Percentiles rank a stretch among this genome's conserved stretches.
These are phyloP conservation scores for Daldinia eschscholtzii DNA, from an alignment of 2,329 filamentous ascomycete species.

Conservation along the genomic window DNA sequence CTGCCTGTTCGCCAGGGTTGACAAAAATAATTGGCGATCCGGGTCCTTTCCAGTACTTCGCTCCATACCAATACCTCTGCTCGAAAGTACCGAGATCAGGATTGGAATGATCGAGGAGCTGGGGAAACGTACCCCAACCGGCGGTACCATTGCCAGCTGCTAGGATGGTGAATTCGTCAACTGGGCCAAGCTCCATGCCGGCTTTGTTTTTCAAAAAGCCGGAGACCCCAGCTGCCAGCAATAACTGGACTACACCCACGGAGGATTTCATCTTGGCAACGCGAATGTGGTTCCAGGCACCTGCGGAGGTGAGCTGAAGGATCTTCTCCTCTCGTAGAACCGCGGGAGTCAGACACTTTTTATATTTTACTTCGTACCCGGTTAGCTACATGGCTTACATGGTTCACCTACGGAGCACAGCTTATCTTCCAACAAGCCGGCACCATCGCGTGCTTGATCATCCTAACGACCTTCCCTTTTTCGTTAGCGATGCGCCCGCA, in stretches of 20 bases:
- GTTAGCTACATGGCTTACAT: conserved; percentile 18
- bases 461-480: conserved; percentile 38
- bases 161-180: conserved; percentile 43
- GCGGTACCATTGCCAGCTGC: conserved; percentile 35
- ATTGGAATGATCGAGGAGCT: conserved; percentile 58
- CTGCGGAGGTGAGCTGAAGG: conserved; percentile 3
- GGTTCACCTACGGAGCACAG: conserved; percentile 29
- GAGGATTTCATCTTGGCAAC: conserved; percentile 50
- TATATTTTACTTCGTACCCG: conserved; percentile 23
- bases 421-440: conserved; percentile 27
- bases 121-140: conserved; percentile 55
- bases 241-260: conserved; percentile 42
- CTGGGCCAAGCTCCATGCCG: conserved; percentile 50
- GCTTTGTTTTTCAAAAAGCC: conserved; percentile 44
- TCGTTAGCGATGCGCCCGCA: conserved; percentile 17
- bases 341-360: conserved; percentile 12
- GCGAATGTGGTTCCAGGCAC: conserved; percentile 2
- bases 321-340: neutral
- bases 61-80: conserved; percentile 59
- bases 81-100: conserved; percentile 57
- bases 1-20: conserved; percentile 57
- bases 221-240: conserved; percentile 49
- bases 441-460: conserved; percentile 34
- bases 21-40: conserved; percentile 58
- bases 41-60: conserved; percentile 57